These are phyloP conservation scores for Pseudisothecium myosuroides DNA, from an alignment of 225 moss, liverwort and hornwort species.

Conservation along the genomic window DNA sequence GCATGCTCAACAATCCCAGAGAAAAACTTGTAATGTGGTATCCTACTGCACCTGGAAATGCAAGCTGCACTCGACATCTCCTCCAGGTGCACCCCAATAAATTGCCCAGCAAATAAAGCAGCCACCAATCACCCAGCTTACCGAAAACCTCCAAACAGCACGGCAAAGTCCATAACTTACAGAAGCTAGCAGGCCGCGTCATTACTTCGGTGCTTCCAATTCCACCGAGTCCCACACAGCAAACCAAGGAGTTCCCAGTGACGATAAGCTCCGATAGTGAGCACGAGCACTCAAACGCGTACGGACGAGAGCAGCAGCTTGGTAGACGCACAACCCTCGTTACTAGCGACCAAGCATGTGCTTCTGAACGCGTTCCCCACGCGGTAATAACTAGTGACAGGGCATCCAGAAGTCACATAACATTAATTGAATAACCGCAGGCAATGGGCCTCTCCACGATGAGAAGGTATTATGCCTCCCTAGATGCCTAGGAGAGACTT, in stretches of 20 bases:
- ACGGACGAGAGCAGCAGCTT: neutral
- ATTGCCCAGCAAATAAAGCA: neutral
- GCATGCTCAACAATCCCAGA: neutral
- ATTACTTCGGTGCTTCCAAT: neutral
- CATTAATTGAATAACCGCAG: too few species aligned
- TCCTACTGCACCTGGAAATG: neutral
- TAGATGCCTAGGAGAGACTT: too few species aligned
- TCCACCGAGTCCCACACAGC: neutral
- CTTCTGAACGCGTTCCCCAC: neutral
- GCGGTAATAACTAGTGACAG: neutral
- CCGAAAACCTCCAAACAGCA: neutral
- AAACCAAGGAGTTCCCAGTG: neutral
- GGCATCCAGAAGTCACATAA: neutral
- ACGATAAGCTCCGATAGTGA: neutral
- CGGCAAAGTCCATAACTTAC: neutral
- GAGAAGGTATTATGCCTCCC: too few species aligned
- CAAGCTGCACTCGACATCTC: neutral
- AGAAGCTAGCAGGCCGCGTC: neutral
- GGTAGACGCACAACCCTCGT: neutral
- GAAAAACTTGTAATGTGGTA: neutral
- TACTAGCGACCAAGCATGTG: neutral
- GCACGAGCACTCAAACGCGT: neutral
- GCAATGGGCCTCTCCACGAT: too few species aligned
- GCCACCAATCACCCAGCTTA: neutral
- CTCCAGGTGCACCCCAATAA: neutral